These are phyloP conservation scores for Rosa rugosa DNA, from an alignment of 306 rosid genomes.

Conservation along the genomic window DNA sequence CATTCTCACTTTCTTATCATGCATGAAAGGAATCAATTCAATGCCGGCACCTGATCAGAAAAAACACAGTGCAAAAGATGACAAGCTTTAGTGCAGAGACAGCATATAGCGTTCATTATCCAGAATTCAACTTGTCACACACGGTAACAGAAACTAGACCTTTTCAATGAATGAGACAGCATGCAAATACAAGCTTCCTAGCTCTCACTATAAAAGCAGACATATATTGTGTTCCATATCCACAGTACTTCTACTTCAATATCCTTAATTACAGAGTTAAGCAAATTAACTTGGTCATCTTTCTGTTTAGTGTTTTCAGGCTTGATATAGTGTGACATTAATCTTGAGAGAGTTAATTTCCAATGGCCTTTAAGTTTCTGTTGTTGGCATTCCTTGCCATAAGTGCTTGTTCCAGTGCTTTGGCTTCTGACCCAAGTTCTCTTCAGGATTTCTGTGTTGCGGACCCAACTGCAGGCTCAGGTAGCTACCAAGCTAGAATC, in stretches of 20 bases:
- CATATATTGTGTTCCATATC: background rate
- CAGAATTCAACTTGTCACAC: background rate
- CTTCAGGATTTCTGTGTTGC: conserved; percentile 34
- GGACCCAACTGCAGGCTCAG: background rate
- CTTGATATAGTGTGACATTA: background rate
- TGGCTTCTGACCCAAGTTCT: conserved; percentile 28
- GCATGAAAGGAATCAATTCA: background rate
- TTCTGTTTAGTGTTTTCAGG: background rate
- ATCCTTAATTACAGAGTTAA: background rate
- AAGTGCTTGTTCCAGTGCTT: conserved; percentile 5
- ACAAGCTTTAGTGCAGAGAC: background rate
- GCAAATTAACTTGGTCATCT: background rate
- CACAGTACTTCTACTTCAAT: background rate
- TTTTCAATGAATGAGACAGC: background rate
- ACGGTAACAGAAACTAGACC: background rate
- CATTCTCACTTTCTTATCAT: background rate
- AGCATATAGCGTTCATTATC: background rate
- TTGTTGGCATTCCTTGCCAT: background rate
- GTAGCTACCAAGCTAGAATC: background rate
- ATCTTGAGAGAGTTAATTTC: background rate
- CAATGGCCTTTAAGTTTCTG: conserved; percentile 14
- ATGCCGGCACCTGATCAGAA: background rate
- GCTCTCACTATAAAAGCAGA: conserved; percentile 17
- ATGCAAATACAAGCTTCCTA: background rate
- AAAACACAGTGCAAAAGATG: background rate